Base-by-base conservation (phyloP, 23 red algal genomes). In the Gracilaria caudata region DNA sequence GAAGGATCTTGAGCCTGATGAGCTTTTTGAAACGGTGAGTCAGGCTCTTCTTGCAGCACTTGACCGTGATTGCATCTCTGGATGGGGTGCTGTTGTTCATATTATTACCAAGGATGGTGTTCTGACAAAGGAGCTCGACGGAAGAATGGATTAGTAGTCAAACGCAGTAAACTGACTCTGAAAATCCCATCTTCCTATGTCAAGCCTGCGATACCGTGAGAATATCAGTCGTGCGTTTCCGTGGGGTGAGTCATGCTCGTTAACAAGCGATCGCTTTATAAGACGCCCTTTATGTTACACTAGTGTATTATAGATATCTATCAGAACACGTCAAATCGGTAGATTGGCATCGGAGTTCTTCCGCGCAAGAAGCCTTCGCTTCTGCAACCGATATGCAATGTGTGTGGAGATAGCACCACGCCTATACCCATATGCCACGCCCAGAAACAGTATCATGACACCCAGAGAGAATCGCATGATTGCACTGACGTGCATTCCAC, bases 51-150 rank as follows among this genome's bases (percentile, higher is more conserved):
- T 99, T 21, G 91, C 94, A 13, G 97, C 97, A 2, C 65, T 96
- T 17, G 97, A 99, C 73, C 87, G 97, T 56, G 97, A 99, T 76
- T 99, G 97, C 71, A 87, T 99, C 26, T 95, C 92, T 78, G 97
- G 97, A 21, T 99, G 97, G 97, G 97, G 97, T 2, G 97, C 86
- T 24, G 83, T 90, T 29, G 97, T 99, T 19, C 89, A 95, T 61
- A 89, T 99, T 37, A 89, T 99, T 49, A 93, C 90, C 16, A 85
- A 86, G 77, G 89, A 99, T 74, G 97, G 97, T 20, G 83, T 95
- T 44, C 64, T 63, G 20, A 90, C 90, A 4, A 92, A 84, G 73
- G 70, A 86, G 26, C 73, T 99, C 19, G 91, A 99, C 63, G 92
- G 93, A 41, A 79, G 97, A 23, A 95, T 96, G 94, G 97, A 99